Evolutionary conservation across 805 yeast genomes (phyloP).

Genomic region (Candida anglica): DNA sequence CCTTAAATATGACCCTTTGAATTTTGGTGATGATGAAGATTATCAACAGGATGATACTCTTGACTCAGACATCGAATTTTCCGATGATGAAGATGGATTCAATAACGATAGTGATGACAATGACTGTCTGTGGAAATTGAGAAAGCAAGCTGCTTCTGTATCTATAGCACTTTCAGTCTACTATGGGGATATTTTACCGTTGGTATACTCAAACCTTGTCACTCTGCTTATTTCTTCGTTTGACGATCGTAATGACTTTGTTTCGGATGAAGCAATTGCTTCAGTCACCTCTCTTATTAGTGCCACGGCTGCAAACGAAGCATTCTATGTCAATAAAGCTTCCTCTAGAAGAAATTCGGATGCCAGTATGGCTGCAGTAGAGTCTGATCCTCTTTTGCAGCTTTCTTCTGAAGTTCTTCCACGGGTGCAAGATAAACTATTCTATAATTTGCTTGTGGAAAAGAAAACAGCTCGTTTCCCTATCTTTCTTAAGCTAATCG

Average conservation of each 20-base stretch:
- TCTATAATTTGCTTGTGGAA: slow-evolving; percentile 16
- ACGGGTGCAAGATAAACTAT: slow-evolving; percentile 25
- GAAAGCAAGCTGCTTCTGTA: slow-evolving; percentile 51
- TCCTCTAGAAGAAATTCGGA: slow-evolving; percentile 34
- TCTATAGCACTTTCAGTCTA: slow-evolving; percentile 16
- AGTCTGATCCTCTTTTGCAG: no score
- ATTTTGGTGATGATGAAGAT: slow-evolving; percentile 17
- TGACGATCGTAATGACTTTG: slow-evolving; percentile 45
- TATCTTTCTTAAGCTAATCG: slow-evolving; percentile 22
- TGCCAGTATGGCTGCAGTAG: slow-evolving; percentile 39
- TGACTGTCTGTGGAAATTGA: slow-evolving; percentile 56
- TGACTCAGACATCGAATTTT: slow-evolving; percentile 32
- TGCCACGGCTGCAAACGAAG: slow-evolving; percentile 9
- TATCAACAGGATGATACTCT: slow-evolving; percentile 31
- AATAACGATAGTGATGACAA: slow-evolving; percentile 40
- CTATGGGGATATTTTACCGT: neutral
- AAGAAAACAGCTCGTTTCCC: slow-evolving; percentile 18
- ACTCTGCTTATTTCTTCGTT: slow-evolving; percentile 20
- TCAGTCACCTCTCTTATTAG: slow-evolving; percentile 41
- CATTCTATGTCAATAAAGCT: no score
- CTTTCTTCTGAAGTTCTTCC: no score
- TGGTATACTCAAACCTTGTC: slow-evolving; percentile 17
- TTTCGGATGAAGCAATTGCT: slow-evolving; percentile 45
- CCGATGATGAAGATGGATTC: slow-evolving; percentile 29
- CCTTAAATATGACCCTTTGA: slow-evolving; percentile 29